phyloP scores from a whole-genome alignment of 1,284 basidiomycete genomes.

The Cryptococcus deneoformans region DNA sequence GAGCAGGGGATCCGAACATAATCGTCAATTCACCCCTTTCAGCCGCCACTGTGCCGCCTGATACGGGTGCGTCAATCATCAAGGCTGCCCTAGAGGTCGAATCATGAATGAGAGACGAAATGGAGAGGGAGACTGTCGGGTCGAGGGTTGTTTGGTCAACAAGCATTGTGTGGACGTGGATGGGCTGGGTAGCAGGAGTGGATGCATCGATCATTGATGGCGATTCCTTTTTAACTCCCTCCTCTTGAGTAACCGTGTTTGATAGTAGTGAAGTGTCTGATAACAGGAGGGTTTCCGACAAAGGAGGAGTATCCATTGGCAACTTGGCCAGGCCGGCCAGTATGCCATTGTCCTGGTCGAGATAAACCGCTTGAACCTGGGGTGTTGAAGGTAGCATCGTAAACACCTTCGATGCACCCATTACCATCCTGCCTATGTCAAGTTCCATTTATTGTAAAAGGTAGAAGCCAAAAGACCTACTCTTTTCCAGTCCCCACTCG shows the following conservation, averaged over 20 bases:
- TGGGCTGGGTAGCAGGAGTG: not conserved
- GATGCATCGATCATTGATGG: conserved; percentile 12
- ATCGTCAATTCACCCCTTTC: conserved; percentile 38
- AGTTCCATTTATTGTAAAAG: not conserved
- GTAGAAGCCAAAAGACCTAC: conserved; percentile 14
- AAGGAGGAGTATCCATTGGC: conserved; percentile 3
- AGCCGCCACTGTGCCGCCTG: conserved; percentile 41
- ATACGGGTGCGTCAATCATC: conserved; percentile 47
- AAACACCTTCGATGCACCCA: conserved; percentile 48
- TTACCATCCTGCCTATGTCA: conserved; percentile 41
- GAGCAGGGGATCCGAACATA: conserved; percentile 41
- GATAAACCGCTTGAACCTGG: conserved; percentile 50
- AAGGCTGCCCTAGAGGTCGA: conserved; percentile 23
- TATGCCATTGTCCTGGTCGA: conserved; percentile 33
- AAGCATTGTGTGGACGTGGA: conserved; percentile 31
- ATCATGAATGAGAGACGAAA: conserved; percentile 33
- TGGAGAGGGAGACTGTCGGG: conserved; percentile 34
- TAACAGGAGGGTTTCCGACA: not conserved
- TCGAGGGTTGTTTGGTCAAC: conserved; percentile 48
- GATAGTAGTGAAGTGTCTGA: conserved; percentile 1
- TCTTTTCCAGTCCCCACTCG: conserved; percentile 28
- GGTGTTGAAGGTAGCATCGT: conserved; percentile 54
- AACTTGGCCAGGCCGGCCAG: conserved; percentile 20
- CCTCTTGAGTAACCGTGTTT: not conserved
- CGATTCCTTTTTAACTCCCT: not conserved